Evolutionary conservation across 345 rosid genomes (phyloP).

Genomic region (Brassica juncea): DNA sequence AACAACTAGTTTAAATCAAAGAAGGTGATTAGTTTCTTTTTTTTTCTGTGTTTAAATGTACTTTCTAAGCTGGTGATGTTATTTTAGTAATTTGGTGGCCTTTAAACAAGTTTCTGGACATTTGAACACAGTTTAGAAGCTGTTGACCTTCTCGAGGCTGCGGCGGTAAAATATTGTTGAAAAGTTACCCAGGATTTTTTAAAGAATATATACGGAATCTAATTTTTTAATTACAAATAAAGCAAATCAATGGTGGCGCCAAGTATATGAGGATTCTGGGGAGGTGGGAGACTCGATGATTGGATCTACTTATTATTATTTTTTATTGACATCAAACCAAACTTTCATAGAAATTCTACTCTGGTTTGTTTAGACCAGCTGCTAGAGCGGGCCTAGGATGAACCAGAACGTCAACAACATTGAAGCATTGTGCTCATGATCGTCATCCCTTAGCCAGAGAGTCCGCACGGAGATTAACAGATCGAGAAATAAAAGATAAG

Average conservation of each 20-base stretch:
- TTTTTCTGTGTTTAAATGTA: background rate
- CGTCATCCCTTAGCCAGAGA: too few relatives aligned
- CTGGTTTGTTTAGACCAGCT: too few relatives aligned
- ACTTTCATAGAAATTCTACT: too few relatives aligned
- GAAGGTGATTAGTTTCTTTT: background rate
- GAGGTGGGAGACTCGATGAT: background rate
- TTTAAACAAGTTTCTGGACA: too few relatives aligned
- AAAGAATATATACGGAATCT: background rate
- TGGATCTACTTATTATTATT: background rate
- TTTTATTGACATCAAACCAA: too few relatives aligned
- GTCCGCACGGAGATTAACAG: too few relatives aligned
- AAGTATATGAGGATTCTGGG: background rate
- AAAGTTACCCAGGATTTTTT: background rate
- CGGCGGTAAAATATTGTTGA: background rate
- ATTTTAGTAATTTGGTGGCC: background rate
- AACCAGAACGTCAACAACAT: too few relatives aligned
- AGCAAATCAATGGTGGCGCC: background rate
- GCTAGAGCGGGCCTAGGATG: too few relatives aligned
- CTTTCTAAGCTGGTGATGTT: background rate
- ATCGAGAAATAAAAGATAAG: too few relatives aligned
- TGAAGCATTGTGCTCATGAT: too few relatives aligned
- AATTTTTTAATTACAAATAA: background rate
- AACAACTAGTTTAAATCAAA: too few relatives aligned
- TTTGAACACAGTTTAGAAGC: background rate
- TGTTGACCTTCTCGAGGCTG: background rate